Conservation (phyloP, 208 protist species). For the Trypanosoma mega region DNA sequence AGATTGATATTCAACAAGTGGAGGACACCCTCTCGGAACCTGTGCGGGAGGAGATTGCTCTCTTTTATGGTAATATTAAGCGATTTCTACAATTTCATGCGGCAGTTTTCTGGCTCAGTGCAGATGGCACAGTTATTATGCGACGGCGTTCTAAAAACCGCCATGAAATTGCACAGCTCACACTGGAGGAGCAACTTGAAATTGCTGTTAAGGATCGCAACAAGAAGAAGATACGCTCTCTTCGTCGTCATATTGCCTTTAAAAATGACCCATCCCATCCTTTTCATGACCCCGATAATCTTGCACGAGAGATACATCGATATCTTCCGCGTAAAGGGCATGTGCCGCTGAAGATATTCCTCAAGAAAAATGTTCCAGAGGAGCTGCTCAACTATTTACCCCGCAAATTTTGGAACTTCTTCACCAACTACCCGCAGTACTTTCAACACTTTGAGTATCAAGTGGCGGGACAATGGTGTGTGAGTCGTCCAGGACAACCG, state of each 20-base stretch:
- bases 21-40: constrained; percentile 29
- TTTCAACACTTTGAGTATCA: constrained; percentile 87
- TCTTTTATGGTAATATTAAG: constrained; percentile 61
- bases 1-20: constrained; percentile 46
- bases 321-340: constrained; percentile 76
- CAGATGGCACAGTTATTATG: constrained; percentile 72
- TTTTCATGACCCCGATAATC: constrained; percentile 87
- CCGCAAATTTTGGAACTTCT: constrained; percentile 69
- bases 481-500: constrained; percentile 67
- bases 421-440: constrained; percentile 81
- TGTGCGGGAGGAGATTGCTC: constrained; percentile 44
- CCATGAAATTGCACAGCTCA: constrained; percentile 47
- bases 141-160: constrained; percentile 67
- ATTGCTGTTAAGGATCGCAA: constrained; percentile 58
- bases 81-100: constrained; percentile 65
- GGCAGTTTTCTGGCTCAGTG: constrained; percentile 65
- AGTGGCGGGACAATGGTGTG: constrained; percentile 58
- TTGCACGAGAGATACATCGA: constrained; percentile 77
- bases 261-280: constrained; percentile 81
- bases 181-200: constrained; percentile 84
- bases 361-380: constrained; percentile 65
- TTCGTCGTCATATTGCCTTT: constrained; percentile 85
- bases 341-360: constrained; percentile 57
- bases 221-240: constrained; percentile 55
- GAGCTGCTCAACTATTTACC: constrained; percentile 79